Evolutionary conservation across 768 basidiomycete species (phyloP).

Genomic region (Pisolithus marmoratus): DNA sequence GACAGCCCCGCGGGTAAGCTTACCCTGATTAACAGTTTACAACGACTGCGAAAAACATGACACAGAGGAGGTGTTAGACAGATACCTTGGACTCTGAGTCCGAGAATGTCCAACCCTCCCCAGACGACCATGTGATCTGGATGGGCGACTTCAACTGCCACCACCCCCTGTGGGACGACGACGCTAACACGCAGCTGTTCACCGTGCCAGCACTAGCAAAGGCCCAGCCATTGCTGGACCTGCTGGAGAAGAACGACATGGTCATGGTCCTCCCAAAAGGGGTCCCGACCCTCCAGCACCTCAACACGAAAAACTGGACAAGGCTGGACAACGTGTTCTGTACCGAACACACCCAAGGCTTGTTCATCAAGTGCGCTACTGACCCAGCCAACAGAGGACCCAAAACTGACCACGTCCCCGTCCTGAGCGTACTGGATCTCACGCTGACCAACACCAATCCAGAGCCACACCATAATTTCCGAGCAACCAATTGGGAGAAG

Average conservation of each 20-base stretch:
- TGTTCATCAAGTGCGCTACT: not conserved
- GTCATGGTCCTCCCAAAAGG: conserved; percentile 2
- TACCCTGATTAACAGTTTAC: conserved; percentile 14
- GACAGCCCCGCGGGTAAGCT: not conserved
- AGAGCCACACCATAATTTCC: not conserved
- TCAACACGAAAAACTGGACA: conserved; percentile 1
- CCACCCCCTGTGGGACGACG: conserved; percentile 20
- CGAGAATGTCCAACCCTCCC: not conserved
- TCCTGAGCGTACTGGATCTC: not conserved
- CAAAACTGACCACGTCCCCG: conserved; percentile 10
- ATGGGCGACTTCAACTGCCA: conserved; percentile 22
- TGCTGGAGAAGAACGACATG: conserved; percentile 6
- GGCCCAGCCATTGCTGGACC: not conserved
- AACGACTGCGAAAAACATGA: conserved; percentile 2
- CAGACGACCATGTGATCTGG: conserved; percentile 14
- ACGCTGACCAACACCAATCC: too few relatives aligned
- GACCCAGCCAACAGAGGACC: not conserved
- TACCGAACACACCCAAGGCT: not conserved
- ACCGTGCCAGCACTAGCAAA: not conserved
- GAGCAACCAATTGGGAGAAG: conserved; percentile 3
- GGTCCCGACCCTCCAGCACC: conserved; percentile 1
- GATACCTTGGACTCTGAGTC: not conserved
- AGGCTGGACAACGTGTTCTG: conserved; percentile 10
- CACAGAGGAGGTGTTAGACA: not conserved
- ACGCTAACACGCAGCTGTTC: conserved; percentile 5